phyloP scores from a whole-genome alignment of 768 basidiomycete species.

The Suillus tomentosus region DNA sequence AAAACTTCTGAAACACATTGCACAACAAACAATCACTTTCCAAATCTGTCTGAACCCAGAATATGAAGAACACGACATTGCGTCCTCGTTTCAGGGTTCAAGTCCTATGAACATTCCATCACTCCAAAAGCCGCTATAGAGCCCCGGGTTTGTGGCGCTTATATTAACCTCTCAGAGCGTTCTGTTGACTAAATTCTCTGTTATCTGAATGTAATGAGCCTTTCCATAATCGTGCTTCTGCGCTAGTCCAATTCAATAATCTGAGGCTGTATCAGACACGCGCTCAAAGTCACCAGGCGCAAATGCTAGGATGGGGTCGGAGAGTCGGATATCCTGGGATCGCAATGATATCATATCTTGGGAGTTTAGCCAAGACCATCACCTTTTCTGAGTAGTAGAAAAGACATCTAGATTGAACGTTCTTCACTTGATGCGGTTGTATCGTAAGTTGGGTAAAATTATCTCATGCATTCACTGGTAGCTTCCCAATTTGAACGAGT shows the following conservation, averaged over 20 bases:
- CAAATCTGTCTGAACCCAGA: too few relatives aligned
- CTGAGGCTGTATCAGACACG: too few relatives aligned
- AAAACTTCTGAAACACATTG: too few relatives aligned
- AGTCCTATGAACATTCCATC: background rate
- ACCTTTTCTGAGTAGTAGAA: background rate
- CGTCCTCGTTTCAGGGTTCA: conserved; percentile 4
- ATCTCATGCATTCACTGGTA: background rate
- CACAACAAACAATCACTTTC: too few relatives aligned
- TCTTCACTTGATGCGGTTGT: background rate
- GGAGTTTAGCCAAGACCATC: background rate
- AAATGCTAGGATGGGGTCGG: too few relatives aligned
- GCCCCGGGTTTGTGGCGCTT: background rate
- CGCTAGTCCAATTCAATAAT: conserved; percentile 1
- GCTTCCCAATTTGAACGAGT: background rate
- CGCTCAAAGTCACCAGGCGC: too few relatives aligned
- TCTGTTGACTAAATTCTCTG: background rate
- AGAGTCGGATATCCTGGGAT: too few relatives aligned
- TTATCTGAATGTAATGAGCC: background rate
- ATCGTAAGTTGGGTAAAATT: background rate
- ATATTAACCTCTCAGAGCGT: background rate
- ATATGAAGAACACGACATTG: too few relatives aligned
- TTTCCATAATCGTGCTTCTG: background rate
- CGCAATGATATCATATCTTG: too few relatives aligned
- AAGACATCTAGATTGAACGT: background rate
- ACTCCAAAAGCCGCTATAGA: too few relatives aligned